Conservation (phyloP, 2,329 filamentous ascomycete species). For the Ascochyta koolunga region DNA sequence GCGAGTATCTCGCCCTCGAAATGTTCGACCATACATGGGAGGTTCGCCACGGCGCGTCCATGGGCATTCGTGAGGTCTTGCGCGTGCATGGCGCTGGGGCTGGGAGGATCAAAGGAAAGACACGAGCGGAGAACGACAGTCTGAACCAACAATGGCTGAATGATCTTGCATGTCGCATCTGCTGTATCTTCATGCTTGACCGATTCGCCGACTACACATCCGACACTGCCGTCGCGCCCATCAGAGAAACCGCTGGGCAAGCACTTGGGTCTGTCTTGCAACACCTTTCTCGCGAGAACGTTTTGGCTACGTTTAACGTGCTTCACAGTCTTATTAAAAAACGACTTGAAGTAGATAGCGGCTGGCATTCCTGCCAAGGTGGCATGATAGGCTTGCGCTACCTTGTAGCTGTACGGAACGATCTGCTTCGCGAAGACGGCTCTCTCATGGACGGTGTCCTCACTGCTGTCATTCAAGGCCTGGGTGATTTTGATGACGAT, state of each 20-base stretch:
- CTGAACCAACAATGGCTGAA: slow-evolving; percentile 88
- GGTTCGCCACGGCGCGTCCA: slow-evolving; percentile 91
- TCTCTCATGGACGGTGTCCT: slow-evolving; percentile 93
- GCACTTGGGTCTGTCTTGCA: slow-evolving; percentile 87
- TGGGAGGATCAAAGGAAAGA: slow-evolving; percentile 75
- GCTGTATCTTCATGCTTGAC: slow-evolving; percentile 96
- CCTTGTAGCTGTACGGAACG: slow-evolving; percentile 91
- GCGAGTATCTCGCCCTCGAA: slow-evolving; percentile 91
- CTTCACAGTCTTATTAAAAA: slow-evolving; percentile 90
- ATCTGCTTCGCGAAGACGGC: slow-evolving; percentile 81
- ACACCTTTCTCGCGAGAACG: slow-evolving; percentile 78
- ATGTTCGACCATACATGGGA: slow-evolving; percentile 95
- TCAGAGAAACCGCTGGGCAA: slow-evolving; percentile 93
- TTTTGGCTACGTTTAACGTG: slow-evolving; percentile 82
- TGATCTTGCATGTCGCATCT: slow-evolving; percentile 91
- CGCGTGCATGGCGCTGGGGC: slow-evolving; percentile 90
- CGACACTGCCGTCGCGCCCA: slow-evolving; percentile 94
- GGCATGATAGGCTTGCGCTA: slow-evolving; percentile 98
- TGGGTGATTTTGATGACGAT: slow-evolving; percentile 91
- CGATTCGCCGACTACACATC: slow-evolving; percentile 97
- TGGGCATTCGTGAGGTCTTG: slow-evolving; percentile 90
- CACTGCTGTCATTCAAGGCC: slow-evolving; percentile 89
- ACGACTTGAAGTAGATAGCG: slow-evolving; percentile 67
- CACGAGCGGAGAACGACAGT: slow-evolving; percentile 73
- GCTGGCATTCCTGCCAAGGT: slow-evolving; percentile 94